These are phyloP conservation scores for Raphanus sativus DNA, from an alignment of 345 rosid genomes.

Conservation along the genomic window DNA sequence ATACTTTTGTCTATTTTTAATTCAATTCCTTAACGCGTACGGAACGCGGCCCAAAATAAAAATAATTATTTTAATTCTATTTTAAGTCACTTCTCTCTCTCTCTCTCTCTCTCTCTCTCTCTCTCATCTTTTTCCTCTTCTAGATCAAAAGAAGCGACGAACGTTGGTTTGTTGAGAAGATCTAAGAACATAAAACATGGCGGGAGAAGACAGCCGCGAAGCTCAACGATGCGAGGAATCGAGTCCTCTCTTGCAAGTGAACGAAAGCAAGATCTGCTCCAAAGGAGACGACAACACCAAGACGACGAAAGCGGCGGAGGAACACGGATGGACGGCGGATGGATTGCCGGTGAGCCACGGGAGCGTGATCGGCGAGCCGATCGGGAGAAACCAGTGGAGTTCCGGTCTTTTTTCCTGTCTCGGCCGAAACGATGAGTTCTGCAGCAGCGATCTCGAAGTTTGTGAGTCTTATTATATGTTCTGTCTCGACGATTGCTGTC, in stretches of 20 bases:
- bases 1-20: too few relatives aligned
- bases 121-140: background rate
- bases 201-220: slow-evolving; percentile 28
- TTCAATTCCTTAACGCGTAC: background rate
- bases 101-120: too few relatives aligned
- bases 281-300: slow-evolving; percentile 8
- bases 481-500: background rate
- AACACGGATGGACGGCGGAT: slow-evolving; percentile 71
- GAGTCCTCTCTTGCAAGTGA: slow-evolving; percentile 65
- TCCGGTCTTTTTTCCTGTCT: slow-evolving; percentile 71
- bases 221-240: slow-evolving; percentile 49
- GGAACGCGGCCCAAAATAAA: background rate
- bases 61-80: background rate
- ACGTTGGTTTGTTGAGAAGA: background rate
- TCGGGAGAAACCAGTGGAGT: slow-evolving; percentile 72
- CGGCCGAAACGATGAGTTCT: slow-evolving; percentile 88
- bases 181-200: slow-evolving; percentile 41
- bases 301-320: slow-evolving; percentile 25
- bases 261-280: slow-evolving; percentile 39
- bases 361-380: slow-evolving; percentile 89
- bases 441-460: slow-evolving; percentile 99
- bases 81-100: background rate
- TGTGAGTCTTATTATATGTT: slow-evolving; percentile 51
- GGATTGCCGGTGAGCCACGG: slow-evolving; percentile 74
- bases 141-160: background rate